Evolutionary conservation across 352 stramenopile species (phyloP), one percentile per base, ranked within the genome.

Genomic region (Globisporangium sylvaticum): DNA sequence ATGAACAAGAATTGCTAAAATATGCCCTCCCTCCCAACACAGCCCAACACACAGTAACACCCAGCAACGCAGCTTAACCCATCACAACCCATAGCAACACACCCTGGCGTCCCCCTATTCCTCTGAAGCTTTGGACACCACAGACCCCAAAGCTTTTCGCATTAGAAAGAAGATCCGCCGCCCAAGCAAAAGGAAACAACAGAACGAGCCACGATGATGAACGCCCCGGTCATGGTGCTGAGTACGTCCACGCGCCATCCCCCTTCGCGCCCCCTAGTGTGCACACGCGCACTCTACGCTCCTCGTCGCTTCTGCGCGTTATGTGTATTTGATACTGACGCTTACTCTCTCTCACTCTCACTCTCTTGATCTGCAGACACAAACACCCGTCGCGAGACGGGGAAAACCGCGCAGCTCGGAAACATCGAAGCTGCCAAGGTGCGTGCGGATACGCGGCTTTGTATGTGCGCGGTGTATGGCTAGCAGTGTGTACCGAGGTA

Each of bases 381-480:
- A 55, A 99, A 99, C 80, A 99, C 97, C 42, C 97, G 99, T 83
- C 92, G 98, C 68, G 94, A 99, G 76, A 99, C 96, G 39, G 98
- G 98, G 29, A 91, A 97, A 66, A 97, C 97, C 66, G 98, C 97
- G 31, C 97, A 99, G 81, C 79, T 99, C 48, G 93, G 92, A 59
- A 99, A 99, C 83, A 99, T 99, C 69, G 79, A 96, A 62, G 97
- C 97, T 24, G 97, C 97, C 46, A 98, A 98, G 79, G 85, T 80
- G 46, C 64, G 64, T 58, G 25, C 1, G 20, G 4, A 18, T 24
- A 2, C 37, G 4, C 29, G 27, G 14, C 4, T 9, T 1, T 44
- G 0, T 12, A 9, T 20, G 4, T 48, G 25, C 10, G 2, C 3
- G 3, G 12, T 65, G 4, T 50, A 48, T 39, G 14, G 7, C 9